Conservation (phyloP, 2,329 filamentous ascomycete species). For the Penicillium sp. region DNA sequence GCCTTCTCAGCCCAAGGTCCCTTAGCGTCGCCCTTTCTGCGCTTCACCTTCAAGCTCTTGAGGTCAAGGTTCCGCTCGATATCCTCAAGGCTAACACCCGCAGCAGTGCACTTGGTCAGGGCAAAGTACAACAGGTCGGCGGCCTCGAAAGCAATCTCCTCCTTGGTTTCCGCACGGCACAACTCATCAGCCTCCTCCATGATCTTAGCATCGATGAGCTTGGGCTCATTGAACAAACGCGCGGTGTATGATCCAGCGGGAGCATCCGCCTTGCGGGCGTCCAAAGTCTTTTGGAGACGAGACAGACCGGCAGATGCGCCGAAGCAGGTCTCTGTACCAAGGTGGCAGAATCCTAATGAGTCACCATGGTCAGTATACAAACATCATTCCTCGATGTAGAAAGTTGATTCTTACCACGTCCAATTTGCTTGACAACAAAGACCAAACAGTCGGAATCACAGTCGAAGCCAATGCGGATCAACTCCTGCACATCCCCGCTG, state of each 20-base stretch:
- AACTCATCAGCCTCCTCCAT: constrained; percentile 98
- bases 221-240: constrained; percentile 85
- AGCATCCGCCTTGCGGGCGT: constrained; percentile 76
- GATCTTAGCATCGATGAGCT: constrained; percentile 89
- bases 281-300: constrained; percentile 81
- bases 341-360: constrained; percentile 75
- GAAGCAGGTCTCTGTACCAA: constrained; percentile 90
- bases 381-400: not conserved
- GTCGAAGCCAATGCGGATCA: constrained; percentile 80
- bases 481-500: constrained; percentile 88
- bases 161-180: constrained; percentile 76
- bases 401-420: constrained; percentile 54
- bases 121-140: constrained; percentile 97
- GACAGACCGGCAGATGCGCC: constrained; percentile 79
- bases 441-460: constrained; percentile 92
- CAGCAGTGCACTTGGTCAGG: constrained; percentile 79
- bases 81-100: constrained; percentile 81
- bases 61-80: constrained; percentile 90
- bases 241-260: constrained; percentile 92
- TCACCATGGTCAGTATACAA: constrained; percentile 19
- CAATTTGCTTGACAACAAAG: constrained; percentile 86
- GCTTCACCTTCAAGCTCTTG: constrained; percentile 93
- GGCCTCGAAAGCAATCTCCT: constrained; percentile 89
- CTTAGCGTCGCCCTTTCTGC: constrained; percentile 91
- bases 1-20: constrained; percentile 85